Base-by-base conservation (phyloP, 371 early-diverging fungal species). In the Syncephalastrum racemosum region DNA sequence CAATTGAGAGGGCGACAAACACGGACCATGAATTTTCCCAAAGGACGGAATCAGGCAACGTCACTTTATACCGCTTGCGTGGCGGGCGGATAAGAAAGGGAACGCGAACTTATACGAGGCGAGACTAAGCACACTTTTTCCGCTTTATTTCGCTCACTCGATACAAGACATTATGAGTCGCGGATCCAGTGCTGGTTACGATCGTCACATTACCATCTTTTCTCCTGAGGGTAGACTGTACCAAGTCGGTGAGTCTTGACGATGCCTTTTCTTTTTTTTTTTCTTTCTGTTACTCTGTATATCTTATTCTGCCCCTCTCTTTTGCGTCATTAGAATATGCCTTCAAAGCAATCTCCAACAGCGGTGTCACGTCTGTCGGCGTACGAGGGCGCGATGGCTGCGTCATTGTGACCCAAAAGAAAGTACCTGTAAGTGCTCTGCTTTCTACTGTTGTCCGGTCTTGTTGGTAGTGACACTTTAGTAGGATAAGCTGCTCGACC, bases 211-310 rank as follows among this genome's bases (percentile, higher is more conserved):
- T 73, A 97, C 99, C 56, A 91, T 99, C 77, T 99, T 99, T 68
- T 98, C 98, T 16, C 98, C 98, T 40, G 99, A 99, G 71, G 99
- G 99, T 53, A 85, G 97, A 51, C 88, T 99, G 65, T 99, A 97
- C 73, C 99, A 99, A 94, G 98, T 99, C 60, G 96, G 96, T 95
- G 85, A 56, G 86, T 72, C 13, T 10, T 42, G 2, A 12, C 25
- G 7, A 25, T 27, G 22, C n/a, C 23, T 14, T 45, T 16, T 36
- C 12, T 41, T 10, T 36, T 22, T 44, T 16, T 19, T 2, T 22
- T 44, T 16, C n/a, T 2, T 44, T 41, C 23, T 40, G 13, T 23
- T 10, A 41, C 46, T 31, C 44, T 41, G 18, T 44, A 40, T 3
- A 48, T 47, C 7, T 14, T 25, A n/a, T n/a, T n/a, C n/a, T n/a